Evolutionary conservation across 2,329 filamentous ascomycete species (phyloP), one percentile per base, ranked within the genome.

Genomic region (Ramularia endophylla): DNA sequence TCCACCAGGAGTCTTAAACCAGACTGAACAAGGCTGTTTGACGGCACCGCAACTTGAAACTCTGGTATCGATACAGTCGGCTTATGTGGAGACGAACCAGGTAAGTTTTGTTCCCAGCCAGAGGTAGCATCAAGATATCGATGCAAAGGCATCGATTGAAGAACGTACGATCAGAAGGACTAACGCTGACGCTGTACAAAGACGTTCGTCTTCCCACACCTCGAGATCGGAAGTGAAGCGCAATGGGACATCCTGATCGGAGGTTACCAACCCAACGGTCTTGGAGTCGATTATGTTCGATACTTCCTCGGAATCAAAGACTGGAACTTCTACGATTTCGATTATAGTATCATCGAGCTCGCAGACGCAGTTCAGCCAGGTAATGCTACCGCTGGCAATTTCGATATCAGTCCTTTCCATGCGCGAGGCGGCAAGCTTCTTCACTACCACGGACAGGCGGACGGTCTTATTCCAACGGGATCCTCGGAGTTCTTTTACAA

Each of bases 401-500:
- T 67, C 40, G 70, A 75, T 48, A 54, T 78, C 3, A 64, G 65
- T 0, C 55, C 62, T 0, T 77, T 73, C 62, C 59, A 66, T 27
- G 48, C 43, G 3, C 57, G 57, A 22, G 67, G 67, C 17, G 67
- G 67, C 6, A 70, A 70, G 44, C 57, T 59, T 33, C 59, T 64
- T 30, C 62, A 53, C 15, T 50, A 66, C 44, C 67, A 75, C 29
- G 66, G 72, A 9, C 65, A 74, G 29, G 51, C 55, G 5, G 68
- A 70, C 46, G 62, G 51, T 1, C 53, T 65, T 6, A 80, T 79
- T 40, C 67, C 72, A 11, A 70, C 70, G 0, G 68, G 69, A 0
- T 67, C 71, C 15, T 72, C 69, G 2, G 66, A 71, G 8, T 73
- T 73, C 55, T 80, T 67, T 53, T 73, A 75, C 57, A 62, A 67